phyloP scores from a whole-genome alignment of 208 protist genomes.

The Zelonia costaricensis region DNA sequence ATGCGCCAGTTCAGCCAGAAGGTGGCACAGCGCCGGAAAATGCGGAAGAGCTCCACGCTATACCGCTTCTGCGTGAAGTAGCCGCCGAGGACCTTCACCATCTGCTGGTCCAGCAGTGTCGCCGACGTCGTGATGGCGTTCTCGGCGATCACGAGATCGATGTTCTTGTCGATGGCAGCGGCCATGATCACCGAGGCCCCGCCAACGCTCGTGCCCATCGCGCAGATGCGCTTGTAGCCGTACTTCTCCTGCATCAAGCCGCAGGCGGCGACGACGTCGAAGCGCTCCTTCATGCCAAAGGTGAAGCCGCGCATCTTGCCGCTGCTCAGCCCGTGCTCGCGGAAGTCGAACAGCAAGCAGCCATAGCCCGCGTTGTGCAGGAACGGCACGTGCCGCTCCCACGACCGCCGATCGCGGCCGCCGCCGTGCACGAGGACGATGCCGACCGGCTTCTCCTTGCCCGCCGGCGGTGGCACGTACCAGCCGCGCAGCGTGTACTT shows the following conservation, averaged over 20 bases:
- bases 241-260: constrained; percentile 65
- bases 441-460: constrained; percentile 32
- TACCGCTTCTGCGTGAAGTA: constrained; percentile 72
- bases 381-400: constrained; percentile 87
- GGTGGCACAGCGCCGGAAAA: constrained; percentile 64
- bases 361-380: constrained; percentile 84
- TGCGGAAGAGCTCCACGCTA: constrained; percentile 60
- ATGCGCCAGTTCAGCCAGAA: constrained; percentile 88
- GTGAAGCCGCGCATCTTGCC: constrained; percentile 84
- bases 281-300: constrained; percentile 90
- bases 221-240: constrained; percentile 75
- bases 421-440: constrained; percentile 92
- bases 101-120: constrained; percentile 78
- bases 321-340: constrained; percentile 87
- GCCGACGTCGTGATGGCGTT: constrained; percentile 88
- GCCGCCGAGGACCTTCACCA: constrained; percentile 63
- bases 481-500: constrained; percentile 78
- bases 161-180: constrained; percentile 81
- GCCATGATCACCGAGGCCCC: constrained; percentile 90
- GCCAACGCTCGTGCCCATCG: constrained; percentile 90
- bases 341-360: constrained; percentile 90
- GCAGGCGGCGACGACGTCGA: constrained; percentile 85
- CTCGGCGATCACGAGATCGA: constrained; percentile 89
- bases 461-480: constrained; percentile 69
- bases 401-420: constrained; percentile 89